Base-by-base conservation (phyloP, 2,329 filamentous ascomycete species). In the Sclerotinia minor region DNA sequence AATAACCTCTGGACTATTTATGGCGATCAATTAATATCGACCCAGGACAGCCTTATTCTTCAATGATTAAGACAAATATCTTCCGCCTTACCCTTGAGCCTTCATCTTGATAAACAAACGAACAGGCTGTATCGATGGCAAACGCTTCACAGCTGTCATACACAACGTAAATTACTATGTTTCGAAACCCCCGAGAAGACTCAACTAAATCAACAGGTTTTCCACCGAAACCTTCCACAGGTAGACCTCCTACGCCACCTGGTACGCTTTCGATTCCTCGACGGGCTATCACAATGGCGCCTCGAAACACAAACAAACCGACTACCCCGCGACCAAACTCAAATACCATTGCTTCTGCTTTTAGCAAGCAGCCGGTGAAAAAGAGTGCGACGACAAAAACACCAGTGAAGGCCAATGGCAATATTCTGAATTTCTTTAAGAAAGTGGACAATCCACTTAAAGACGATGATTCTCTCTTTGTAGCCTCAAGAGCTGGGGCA, bases 341-440 rank as follows among this genome's bases (percentile, higher is more conserved):
- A 50, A 76, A 74, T 58, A 54, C 72, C 26, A 77, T 75, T 68
- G 32, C 72, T 1, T 67, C 72, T 26, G 44, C 63, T 45, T 50
- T 57, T 35, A 70, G 26, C 26, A 61, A 64, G 32, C 71, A 70
- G 55, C 68, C 58, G 32, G 45, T 67, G 5, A 75, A 73, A 55
- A 77, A 76, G 44, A 64, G 65, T n/a, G 44, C 69, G 13, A 60
- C 64, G 64, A 55, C 66, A 21, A 76, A 74, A 54, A 67, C 71
- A 17, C 68, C 71, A 11, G 69, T 60, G 6, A 77, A 75, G 66
- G 79, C 80, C 0, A 92, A 91, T 73, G 81, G 83, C 8, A 92
- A 88, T 71, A 92, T 92, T 44, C 79, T 92, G 19, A 92, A 79
- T 71, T 93, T 92, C 77, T 93, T 93, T 76, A 88, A 90, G 74